Conservation (phyloP, 148 eudicot genomes). For the Amaranthus hypochondriacus region DNA sequence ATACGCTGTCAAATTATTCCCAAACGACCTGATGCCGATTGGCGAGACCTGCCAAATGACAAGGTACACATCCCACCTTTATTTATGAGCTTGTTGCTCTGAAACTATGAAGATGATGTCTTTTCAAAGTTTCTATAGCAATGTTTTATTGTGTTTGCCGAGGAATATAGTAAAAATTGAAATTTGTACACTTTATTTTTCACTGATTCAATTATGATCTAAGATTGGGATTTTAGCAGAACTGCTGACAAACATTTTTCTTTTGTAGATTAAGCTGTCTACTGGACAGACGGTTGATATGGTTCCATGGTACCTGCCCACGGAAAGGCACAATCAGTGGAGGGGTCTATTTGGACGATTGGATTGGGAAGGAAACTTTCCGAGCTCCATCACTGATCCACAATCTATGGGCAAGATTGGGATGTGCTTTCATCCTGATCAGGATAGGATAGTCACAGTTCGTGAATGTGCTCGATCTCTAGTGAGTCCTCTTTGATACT, state of each 20-base stretch:
- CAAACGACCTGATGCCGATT: constrained; percentile 84
- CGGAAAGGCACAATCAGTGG: constrained; percentile 97
- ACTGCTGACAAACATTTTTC: no score
- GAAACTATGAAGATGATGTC: not conserved
- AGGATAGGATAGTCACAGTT: constrained; percentile 88
- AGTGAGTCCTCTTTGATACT: constrained; percentile 32
- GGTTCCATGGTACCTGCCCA: constrained; percentile 96
- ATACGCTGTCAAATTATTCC: constrained; percentile 89
- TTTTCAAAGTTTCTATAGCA: not conserved
- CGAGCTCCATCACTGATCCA: constrained; percentile 91
- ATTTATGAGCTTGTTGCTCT: not conserved
- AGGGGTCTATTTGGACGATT: constrained; percentile 91
- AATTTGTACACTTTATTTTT: no score
- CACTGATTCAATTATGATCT: no score
- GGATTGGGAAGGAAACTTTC: constrained; percentile 99
- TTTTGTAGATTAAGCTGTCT: constrained; percentile 63
- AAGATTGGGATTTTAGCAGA: no score
- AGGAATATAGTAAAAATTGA: no score
- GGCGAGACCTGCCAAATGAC: constrained; percentile 96
- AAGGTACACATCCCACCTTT: constrained; percentile 44
- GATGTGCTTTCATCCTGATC: constrained; percentile 98
- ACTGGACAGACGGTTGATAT: constrained; percentile 86
- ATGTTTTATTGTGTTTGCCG: no score
- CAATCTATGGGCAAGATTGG: constrained; percentile 99
- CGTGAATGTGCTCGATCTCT: constrained; percentile 98